Percentiles rank a stretch among this genome's conserved stretches.
phyloP scores from a whole-genome alignment of 805 yeast genomes.

The Schwanniomyces pseudopolymorphus region DNA sequence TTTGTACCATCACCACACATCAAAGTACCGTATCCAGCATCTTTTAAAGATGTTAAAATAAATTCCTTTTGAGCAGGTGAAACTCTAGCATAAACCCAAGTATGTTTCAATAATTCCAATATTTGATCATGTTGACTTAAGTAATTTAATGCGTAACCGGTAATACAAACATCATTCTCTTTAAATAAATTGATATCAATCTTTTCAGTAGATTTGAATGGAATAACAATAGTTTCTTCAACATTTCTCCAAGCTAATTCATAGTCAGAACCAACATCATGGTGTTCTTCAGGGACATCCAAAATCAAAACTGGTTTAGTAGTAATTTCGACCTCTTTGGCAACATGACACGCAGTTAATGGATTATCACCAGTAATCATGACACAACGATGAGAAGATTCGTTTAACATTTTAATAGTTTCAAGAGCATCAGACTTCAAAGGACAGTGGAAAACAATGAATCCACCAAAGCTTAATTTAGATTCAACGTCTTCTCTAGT shows the following conservation, averaged over 20 bases:
- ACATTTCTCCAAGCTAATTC: constrained; percentile 83
- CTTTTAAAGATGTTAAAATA: constrained; percentile 77
- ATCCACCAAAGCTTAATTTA: constrained; percentile 79
- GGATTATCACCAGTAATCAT: constrained; percentile 99
- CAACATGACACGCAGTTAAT: constrained; percentile 96
- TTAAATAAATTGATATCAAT: constrained; percentile 58
- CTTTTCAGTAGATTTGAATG: constrained; percentile 59
- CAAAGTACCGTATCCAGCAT: constrained; percentile 85
- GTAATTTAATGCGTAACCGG: constrained; percentile 83
- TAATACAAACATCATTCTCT: constrained; percentile 81
- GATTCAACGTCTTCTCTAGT: constrained; percentile 77
- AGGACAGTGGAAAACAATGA: constrained; percentile 96
- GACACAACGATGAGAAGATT: constrained; percentile 90
- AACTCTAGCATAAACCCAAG: constrained; percentile 98
- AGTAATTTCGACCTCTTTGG: constrained; percentile 86
- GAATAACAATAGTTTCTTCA: constrained; percentile 68
- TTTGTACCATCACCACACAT: constrained; percentile 99
- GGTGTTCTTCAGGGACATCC: constrained; percentile 78
- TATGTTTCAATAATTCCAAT: constrained; percentile 71
- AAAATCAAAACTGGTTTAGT: constrained; percentile 81
- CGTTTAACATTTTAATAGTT: constrained; percentile 88
- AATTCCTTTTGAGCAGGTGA: constrained; percentile 96
- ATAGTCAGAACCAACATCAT: constrained; percentile 43
- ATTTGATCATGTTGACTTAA: constrained; percentile 69
- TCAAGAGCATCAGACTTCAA: constrained; percentile 90